phyloP scores from a whole-genome alignment of 768 basidiomycete species.

The Lentinula guzmanii region DNA sequence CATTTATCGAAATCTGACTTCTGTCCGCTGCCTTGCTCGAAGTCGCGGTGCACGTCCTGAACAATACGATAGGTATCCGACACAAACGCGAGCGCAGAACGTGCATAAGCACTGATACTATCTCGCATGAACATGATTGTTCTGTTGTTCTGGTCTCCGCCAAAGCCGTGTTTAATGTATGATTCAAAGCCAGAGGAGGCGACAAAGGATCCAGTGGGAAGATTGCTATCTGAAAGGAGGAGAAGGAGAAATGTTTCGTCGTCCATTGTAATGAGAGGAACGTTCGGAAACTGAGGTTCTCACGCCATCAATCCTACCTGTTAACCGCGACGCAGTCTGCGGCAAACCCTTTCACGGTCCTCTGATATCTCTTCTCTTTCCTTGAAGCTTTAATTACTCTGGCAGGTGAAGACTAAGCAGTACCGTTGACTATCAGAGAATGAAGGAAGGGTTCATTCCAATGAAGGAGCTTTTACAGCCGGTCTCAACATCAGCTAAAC shows the following conservation, averaged over 20 bases:
- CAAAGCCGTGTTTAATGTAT: slow-evolving; percentile 80
- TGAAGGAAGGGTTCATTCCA: too few species aligned
- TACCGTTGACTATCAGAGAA: too few species aligned
- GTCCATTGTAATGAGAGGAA: slow-evolving; percentile 11
- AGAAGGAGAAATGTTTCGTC: slow-evolving; percentile 62
- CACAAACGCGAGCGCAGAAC: slow-evolving; percentile 73
- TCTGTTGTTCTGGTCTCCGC: slow-evolving; percentile 20
- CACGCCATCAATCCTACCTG: too few species aligned
- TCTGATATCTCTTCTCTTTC: too few species aligned
- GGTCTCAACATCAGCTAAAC: too few species aligned
- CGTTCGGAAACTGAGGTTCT: slow-evolving; percentile 8
- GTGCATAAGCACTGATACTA: slow-evolving; percentile 74
- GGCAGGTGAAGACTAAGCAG: too few species aligned
- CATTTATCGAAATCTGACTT: slow-evolving; percentile 15
- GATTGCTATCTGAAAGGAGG: slow-evolving; percentile 84
- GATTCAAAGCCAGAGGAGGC: slow-evolving; percentile 93
- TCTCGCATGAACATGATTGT: slow-evolving; percentile 61
- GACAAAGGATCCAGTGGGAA: slow-evolving; percentile 96
- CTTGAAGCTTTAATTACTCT: too few species aligned
- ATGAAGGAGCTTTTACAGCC: too few species aligned
- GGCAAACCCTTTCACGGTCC: too few species aligned
- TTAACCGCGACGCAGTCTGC: too few species aligned
- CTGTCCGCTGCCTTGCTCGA: slow-evolving; percentile 4
- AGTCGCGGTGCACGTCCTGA: background rate
- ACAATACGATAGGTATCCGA: slow-evolving; percentile 57